A percentile compares a stretch with the other conserved stretches of the same genome.
These are phyloP conservation scores for Phytophthora megakarya DNA, from an alignment of 352 stramenopile genomes.

Conservation along the genomic window DNA sequence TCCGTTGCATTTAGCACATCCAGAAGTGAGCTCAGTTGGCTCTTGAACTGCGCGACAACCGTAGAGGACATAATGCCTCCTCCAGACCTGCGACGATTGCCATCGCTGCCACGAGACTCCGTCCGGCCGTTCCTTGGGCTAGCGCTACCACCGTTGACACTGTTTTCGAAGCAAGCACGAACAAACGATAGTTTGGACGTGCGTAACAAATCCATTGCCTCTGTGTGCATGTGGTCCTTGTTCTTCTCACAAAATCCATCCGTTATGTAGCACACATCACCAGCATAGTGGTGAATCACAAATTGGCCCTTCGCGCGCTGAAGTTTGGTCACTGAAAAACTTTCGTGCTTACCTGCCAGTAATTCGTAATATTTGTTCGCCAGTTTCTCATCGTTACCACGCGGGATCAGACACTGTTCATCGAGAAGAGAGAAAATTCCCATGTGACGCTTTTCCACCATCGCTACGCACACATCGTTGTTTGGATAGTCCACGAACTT, in stretches of 20 bases:
- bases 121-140: slow-evolving; percentile 32
- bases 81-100: slow-evolving; percentile 54
- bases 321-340: slow-evolving; percentile 73
- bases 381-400: slow-evolving; percentile 82
- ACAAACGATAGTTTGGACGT: slow-evolving; percentile 74
- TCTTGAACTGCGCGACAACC: slow-evolving; percentile 93
- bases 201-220: slow-evolving; percentile 74
- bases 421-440: slow-evolving; percentile 86
- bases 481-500: slow-evolving; percentile 89
- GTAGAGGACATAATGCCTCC: slow-evolving; percentile 82
- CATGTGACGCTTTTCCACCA: slow-evolving; percentile 77
- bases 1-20: slow-evolving; percentile 94
- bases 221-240: slow-evolving; percentile 88
- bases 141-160: slow-evolving; percentile 22
- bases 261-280: slow-evolving; percentile 81
- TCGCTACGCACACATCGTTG: slow-evolving; percentile 79
- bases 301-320: slow-evolving; percentile 85
- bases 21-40: slow-evolving; percentile 92
- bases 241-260: slow-evolving; percentile 90
- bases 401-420: slow-evolving; percentile 85
- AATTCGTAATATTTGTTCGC: slow-evolving; percentile 85
- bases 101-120: slow-evolving; percentile 42
- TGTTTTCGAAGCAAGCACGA: slow-evolving; percentile 67
- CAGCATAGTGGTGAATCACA: slow-evolving; percentile 88
- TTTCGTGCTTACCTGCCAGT: slow-evolving; percentile 56